Conservation (phyloP, 2,329 filamentous ascomycete species). For the Rhinocladiella similis region DNA sequence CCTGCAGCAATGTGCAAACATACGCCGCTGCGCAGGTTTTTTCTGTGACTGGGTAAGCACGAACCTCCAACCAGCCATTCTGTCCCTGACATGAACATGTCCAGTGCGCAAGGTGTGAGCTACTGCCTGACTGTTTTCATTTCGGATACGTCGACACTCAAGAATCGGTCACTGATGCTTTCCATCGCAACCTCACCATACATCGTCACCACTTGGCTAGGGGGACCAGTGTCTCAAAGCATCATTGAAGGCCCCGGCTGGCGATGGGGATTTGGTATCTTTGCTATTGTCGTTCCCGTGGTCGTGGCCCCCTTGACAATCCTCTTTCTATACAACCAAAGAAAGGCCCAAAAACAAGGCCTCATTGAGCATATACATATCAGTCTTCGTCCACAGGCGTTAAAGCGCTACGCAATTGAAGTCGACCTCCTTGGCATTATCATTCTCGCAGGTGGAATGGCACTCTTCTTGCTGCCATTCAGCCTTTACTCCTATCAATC, state of each 20-base stretch:
- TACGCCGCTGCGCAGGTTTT: conserved; percentile 63
- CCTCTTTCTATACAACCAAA: conserved; percentile 55
- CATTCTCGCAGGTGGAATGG: conserved; percentile 58
- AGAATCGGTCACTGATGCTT: conserved; percentile 60
- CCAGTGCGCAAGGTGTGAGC: conserved; percentile 47
- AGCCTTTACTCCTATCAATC: conserved; percentile 48
- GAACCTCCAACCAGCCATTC: too few relatives aligned
- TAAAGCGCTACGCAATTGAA: conserved; percentile 52
- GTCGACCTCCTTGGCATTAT: conserved; percentile 61
- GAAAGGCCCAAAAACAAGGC: conserved; percentile 55
- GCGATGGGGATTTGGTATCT: conserved; percentile 63
- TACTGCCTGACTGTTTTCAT: conserved; percentile 60
- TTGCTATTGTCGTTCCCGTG: conserved; percentile 58
- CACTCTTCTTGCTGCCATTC: conserved; percentile 65
- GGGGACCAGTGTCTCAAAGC: conserved; percentile 49
- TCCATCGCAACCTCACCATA: conserved; percentile 57
- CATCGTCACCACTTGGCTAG: conserved; percentile 60
- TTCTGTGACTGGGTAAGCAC: conserved; percentile 30
- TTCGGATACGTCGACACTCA: conserved; percentile 62
- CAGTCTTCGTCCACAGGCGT: too few relatives aligned
- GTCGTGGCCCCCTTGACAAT: conserved; percentile 54
- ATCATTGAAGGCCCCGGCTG: conserved; percentile 54
- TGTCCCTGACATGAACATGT: too few relatives aligned
- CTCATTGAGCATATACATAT: conserved; percentile 36
- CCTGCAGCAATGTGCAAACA: conserved; percentile 56